Conservation (phyloP, 257 asterid species). For the Datura wrightii region DNA sequence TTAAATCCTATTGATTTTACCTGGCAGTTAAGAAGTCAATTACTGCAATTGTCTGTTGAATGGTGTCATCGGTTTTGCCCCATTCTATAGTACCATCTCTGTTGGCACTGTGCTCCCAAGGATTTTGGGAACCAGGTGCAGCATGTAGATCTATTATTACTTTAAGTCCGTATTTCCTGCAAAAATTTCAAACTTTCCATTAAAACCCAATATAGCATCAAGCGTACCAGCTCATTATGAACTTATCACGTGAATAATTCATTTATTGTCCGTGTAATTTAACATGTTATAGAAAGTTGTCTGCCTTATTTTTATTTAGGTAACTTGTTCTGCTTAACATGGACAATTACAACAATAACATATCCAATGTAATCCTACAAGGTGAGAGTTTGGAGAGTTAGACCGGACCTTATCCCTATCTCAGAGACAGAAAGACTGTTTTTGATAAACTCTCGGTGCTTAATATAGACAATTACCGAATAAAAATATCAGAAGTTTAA, state of each 20-base stretch:
- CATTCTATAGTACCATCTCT: conserved; percentile 80
- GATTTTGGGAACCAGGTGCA: conserved; percentile 86
- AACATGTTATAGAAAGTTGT: neutral
- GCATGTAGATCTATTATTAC: conserved; percentile 73
- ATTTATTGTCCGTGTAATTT: neutral
- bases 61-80: conserved; percentile 62
- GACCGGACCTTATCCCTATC: too few species aligned
- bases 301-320: too few species aligned
- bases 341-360: too few species aligned
- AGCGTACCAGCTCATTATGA: neutral
- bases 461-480: neutral
- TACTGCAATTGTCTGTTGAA: conserved; percentile 59
- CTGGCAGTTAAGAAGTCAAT: conserved; percentile 56
- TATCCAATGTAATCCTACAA: neutral
- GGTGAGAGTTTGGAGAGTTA: too few species aligned
- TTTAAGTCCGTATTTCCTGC: conserved; percentile 67
- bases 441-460: too few species aligned
- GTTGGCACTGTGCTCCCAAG: conserved; percentile 65
- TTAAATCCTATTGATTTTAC: conserved; percentile 30
- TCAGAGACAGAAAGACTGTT: too few species aligned
- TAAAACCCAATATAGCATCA: neutral
- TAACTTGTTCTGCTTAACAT: too few species aligned
- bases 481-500: neutral
- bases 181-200: neutral
- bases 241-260: accelerated